Percentiles rank a stretch among this genome's conserved stretches.
These are phyloP conservation scores for Penicillium expansum DNA, from an alignment of 2,329 filamentous ascomycete species.

Conservation along the genomic window DNA sequence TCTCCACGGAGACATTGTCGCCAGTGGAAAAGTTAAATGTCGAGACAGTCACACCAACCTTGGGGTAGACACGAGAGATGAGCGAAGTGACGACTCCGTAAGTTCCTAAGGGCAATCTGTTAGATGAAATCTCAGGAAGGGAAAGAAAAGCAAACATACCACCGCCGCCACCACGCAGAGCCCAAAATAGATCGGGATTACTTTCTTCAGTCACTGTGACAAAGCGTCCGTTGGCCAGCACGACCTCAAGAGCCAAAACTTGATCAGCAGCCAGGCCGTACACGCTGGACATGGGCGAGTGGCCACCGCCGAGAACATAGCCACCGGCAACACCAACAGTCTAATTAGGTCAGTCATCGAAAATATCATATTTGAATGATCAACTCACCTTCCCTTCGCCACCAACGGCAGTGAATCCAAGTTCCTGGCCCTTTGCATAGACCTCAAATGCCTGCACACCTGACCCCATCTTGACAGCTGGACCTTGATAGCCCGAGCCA, in stretches of 20 bases:
- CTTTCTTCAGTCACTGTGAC: slow-evolving; percentile 30
- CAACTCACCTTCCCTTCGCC: slow-evolving; percentile 13
- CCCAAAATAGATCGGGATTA: slow-evolving; percentile 63
- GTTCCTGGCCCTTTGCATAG: slow-evolving; percentile 16
- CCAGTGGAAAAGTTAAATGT: slow-evolving; percentile 29
- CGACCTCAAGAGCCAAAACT: slow-evolving; percentile 28
- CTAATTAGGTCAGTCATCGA: neutral
- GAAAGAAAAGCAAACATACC: neutral
- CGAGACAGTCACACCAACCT: slow-evolving; percentile 27
- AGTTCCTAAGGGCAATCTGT: slow-evolving; percentile 20
- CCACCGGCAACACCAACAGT: slow-evolving; percentile 60
- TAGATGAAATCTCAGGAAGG: neutral
- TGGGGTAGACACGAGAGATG: slow-evolving; percentile 28
- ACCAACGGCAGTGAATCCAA: slow-evolving; percentile 40
- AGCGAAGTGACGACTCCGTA: slow-evolving; percentile 33
- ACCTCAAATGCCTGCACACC: slow-evolving; percentile 44
- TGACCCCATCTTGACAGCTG: slow-evolving; percentile 54
- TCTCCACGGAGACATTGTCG: slow-evolving; percentile 21
- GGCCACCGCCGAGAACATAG: slow-evolving; percentile 60
- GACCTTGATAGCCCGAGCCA: slow-evolving; percentile 46
- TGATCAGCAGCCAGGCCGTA: slow-evolving; percentile 52
- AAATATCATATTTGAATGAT: neutral
- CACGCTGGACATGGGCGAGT: slow-evolving; percentile 52
- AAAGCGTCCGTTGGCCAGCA: slow-evolving; percentile 26
- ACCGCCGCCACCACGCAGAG: slow-evolving; percentile 40